Evolutionary conservation across 192 early-diverging fungal species (phyloP), one percentile per base, ranked within the genome.

Genomic region (Dimargaris xerosporica): DNA sequence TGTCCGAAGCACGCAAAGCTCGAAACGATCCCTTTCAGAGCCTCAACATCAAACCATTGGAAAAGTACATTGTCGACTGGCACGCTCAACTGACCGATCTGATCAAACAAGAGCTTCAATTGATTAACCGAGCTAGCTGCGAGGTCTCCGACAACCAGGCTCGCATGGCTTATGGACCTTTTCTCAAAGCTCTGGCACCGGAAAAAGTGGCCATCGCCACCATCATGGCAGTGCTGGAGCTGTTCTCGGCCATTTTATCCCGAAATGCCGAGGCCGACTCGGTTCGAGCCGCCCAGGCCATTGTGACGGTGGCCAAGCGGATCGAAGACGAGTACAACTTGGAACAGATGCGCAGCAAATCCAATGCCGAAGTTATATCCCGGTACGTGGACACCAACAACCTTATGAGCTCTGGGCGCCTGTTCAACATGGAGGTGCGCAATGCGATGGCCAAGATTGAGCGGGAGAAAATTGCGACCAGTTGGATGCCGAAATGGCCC

Each of bases 281-380:
- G 56, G 80, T 82, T 75, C 73, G 76, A 39, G 79, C 80, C 25
- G 73, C 78, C 3, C 71, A 76, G 52, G 76, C 79, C 0, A 47
- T 84, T 21, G 75, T 78, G 50, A 67, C 67, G 34, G 79, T 98
- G 42, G 91, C 87, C 41, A 81, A 76, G 26, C 78, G 86, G 3
- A 73, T 98, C 21, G 90, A 94, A 64, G 76, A 74, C 59, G 92
- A 98, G 70, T 84, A 90, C 67, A 83, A 87, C 67, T 77, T 88
- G 12, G 80, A 84, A 56, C 78, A 87, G 44, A 79, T 91, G 73
- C 83, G 83, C 45, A 80, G 82, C 64, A 82, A 77, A 59, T 73
- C 74, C 21, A 86, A 86, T 64, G 69, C 75, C 39, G 82, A 80
- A 26, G 54, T 82, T 47, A 69, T 86, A 60, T 64, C 67, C 15